phyloP scores from a whole-genome alignment of 164 flowering plant species.

The Chimonanthus praecox region DNA sequence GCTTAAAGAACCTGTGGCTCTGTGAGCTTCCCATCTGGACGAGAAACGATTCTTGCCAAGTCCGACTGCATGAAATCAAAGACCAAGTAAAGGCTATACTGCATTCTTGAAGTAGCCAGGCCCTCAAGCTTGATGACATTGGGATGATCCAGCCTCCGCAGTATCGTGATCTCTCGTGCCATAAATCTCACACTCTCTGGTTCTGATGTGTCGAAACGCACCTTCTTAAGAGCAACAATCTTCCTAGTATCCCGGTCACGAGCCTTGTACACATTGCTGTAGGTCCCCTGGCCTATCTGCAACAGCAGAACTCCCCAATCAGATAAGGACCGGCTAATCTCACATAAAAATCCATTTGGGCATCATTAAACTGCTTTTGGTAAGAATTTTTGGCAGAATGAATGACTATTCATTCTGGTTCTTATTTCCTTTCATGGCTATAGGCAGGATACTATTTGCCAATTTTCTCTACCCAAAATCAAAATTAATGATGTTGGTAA shows the following conservation, averaged over 20 bases:
- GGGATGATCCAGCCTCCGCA: slow-evolving; percentile 62
- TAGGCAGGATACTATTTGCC: background rate
- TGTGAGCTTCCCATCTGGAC: slow-evolving; percentile 40
- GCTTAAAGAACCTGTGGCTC: slow-evolving; percentile 46
- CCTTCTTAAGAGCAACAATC: slow-evolving; percentile 75
- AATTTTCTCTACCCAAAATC: background rate
- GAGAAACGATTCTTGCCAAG: slow-evolving; percentile 36
- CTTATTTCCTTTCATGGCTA: background rate
- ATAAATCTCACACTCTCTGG: slow-evolving; percentile 62
- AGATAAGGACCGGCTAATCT: background rate
- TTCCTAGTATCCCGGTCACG: slow-evolving; percentile 49
- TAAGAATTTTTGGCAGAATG: background rate
- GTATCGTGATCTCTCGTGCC: slow-evolving; percentile 66
- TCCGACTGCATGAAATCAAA: slow-evolving; percentile 61
- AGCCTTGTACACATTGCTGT: slow-evolving; percentile 74
- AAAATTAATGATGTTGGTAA: no score
- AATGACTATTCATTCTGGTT: background rate
- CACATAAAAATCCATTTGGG: background rate
- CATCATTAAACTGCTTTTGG: background rate
- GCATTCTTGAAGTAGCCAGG: slow-evolving; percentile 69
- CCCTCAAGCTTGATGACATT: slow-evolving; percentile 68
- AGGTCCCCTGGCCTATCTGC: slow-evolving; percentile 76
- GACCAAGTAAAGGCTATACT: slow-evolving; percentile 64
- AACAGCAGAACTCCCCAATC: slow-evolving; percentile 6
- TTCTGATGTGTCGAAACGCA: slow-evolving; percentile 60